Conservation (phyloP, 495 filamentous ascomycete species). For the Xylaria bambusicola region DNA sequence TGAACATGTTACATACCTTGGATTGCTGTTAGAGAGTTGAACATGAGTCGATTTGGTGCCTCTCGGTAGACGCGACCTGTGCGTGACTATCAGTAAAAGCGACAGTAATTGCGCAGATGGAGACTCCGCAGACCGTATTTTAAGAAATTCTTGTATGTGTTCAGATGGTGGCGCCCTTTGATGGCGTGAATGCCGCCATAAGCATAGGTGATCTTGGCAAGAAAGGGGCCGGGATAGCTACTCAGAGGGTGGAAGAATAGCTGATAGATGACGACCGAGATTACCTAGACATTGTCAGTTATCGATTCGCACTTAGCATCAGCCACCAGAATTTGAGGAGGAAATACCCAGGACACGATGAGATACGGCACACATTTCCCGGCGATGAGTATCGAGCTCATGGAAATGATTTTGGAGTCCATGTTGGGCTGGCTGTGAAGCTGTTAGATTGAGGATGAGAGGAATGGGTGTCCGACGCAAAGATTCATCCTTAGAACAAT, state of each 20-base stretch:
- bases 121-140: constrained; percentile 34
- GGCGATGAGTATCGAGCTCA: too few species aligned
- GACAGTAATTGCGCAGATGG: background rate
- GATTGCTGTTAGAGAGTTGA: constrained; percentile 45
- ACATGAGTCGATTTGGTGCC: constrained; percentile 50
- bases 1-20: constrained; percentile 34
- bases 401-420: too few species aligned
- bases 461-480: too few species aligned
- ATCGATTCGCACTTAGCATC: too few species aligned
- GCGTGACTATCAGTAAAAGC: constrained; percentile 19
- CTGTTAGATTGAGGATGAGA: too few species aligned
- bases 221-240: constrained; percentile 52
- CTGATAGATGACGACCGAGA: constrained; percentile 1
- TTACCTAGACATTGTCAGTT: too few species aligned
- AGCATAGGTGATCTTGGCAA: constrained; percentile 43
- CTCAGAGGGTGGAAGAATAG: constrained; percentile 6
- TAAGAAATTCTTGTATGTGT: constrained; percentile 39
- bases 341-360: too few species aligned
- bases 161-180: constrained; percentile 44
- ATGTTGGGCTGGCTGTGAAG: too few species aligned
- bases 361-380: too few species aligned
- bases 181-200: constrained; percentile 44
- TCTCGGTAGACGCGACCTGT: constrained; percentile 41
- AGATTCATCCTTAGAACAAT: too few species aligned
- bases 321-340: too few species aligned